A percentile compares a stretch with the other conserved stretches of the same genome.
Conservation (phyloP, 2,329 filamentous ascomycete genomes). For the Calonectria hawksworthii region DNA sequence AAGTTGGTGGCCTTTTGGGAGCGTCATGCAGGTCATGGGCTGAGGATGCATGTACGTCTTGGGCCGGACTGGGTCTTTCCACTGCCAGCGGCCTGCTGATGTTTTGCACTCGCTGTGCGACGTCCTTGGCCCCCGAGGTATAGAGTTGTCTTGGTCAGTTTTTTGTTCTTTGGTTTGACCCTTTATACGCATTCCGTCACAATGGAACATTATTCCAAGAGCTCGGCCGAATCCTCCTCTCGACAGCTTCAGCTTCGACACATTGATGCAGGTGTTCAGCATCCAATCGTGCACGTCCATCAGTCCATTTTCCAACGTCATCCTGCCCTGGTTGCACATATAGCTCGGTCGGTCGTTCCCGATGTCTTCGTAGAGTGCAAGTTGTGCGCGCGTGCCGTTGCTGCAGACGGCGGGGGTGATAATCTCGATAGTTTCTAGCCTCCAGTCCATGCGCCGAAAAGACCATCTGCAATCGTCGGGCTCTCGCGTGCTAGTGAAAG, state of each 20-base stretch:
- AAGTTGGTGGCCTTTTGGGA: background rate
- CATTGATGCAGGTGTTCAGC: constrained; percentile 19
- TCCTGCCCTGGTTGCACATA: background rate
- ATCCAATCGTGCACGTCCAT: constrained; percentile 19
- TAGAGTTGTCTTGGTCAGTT: background rate
- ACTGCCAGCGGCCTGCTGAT: background rate
- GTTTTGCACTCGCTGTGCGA: constrained; percentile 20
- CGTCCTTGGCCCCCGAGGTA: background rate
- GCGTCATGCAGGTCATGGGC: constrained; percentile 5
- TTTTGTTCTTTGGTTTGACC: background rate
- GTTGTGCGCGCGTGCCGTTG: constrained; percentile 12
- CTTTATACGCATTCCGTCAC: background rate
- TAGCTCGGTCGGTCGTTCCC: background rate
- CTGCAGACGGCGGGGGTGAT: constrained; percentile 4
- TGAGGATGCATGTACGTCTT: constrained; percentile 15
- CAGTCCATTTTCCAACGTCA: background rate
- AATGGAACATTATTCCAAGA: constrained; percentile 12
- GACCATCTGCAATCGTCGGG: background rate
- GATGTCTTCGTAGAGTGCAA: constrained; percentile 4
- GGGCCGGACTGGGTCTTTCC: constrained; percentile 6
- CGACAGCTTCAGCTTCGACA: background rate
- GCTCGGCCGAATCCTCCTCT: background rate
- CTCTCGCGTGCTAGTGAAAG: background rate
- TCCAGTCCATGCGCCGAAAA: background rate
- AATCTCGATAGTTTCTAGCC: constrained; percentile 6